Evolutionary conservation across 768 basidiomycete genomes (phyloP), one percentile per base, ranked within the genome.

Genomic region (Trametes gibbosa): DNA sequence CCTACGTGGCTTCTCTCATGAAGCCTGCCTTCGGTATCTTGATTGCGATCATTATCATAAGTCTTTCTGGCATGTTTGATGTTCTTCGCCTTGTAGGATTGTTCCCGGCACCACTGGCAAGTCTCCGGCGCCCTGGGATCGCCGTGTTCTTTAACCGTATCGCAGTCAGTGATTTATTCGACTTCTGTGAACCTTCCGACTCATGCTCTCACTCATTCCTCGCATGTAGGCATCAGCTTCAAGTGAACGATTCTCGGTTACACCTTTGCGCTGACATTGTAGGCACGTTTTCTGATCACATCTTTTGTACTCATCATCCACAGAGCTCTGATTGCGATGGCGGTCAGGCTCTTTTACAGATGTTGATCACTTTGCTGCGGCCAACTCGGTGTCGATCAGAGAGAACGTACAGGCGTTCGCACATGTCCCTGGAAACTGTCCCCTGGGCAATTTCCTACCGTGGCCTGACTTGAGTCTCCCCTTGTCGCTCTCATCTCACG

Each of bases 381-480:
- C 16, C 34, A 25, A n/a, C 53, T 35, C 53, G 43, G 43, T 25
- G 43, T 32, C 27, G 21, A 24, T 45, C 43, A 45, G 23, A 13
- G 21, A 19, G 53, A 47, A 19, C 40, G 17, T 24, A 17, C 23
- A n/a, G 29, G 23, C 32, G 17, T 32, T 27, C 23, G 27, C 34
- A 21, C 35, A n/a, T 23, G 55, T 56, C n/a, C 53, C 55, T 56
- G 55, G 39, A 47, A 47, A 49, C 47, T 23, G 29, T 56, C 55
- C 21, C 47, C 32, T 32, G 27, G 25, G 25, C 55, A 17, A 27
- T 41, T 14, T 10, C n/a, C 39, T 32, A 39, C 37, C 42, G 37
- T 21, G 39, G 47, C 47, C 55, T 49, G 39, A 49, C 24, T 40
- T 50, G 48, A 56, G 24, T 39, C 14, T 39, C 35, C 54, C 54